Base-by-base conservation (phyloP, 208 protist species). In the Trypanosoma vivax region DNA sequence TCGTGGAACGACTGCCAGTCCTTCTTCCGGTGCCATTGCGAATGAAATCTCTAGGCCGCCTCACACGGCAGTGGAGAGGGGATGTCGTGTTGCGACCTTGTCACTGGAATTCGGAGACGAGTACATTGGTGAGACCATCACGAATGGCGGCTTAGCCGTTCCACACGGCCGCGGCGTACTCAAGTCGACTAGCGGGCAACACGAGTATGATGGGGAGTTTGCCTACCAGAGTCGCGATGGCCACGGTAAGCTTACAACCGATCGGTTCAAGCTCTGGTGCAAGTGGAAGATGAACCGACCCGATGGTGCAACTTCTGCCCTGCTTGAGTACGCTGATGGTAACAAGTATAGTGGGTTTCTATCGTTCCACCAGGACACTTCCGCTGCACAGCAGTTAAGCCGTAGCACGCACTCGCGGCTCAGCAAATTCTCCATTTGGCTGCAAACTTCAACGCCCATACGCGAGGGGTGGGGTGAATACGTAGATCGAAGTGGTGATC, bases 261-360 rank as follows among this genome's bases (percentile, higher is more conserved):
- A 78, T 4, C 45, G 50, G 7, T 84, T 73, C 41, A 69, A 65
- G 46, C 54, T 92, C 43, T 92, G 73, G 74, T 74, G 65, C 6
- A 70, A 70, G 16, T 92, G 84, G 84, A 65, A 67, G 21, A 79
- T 79, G 66, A 85, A 92, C 38, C 73, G 75, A 24, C 79, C 84
- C 0, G 79, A 86, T 55, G 38, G 79, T 16, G 50, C 72, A 23
- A 70, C 48, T 18, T 54, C 68, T 6, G 49, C 55, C 11, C 83
- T 79, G 24, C 41, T 91, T 29, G 79, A 88, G 46, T 81, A 79
- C 56, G 29, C 62, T 1, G 69, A 83, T 48, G 79, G 79, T 7
- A 56, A 65, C 33, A 75, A 65, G 29, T 92, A 88, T 68, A 53
- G 62, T 50, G 84, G 84, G 7, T 75, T 77, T 34, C 42, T 87